Evolutionary conservation across 2,329 filamentous ascomycete species (phyloP), one percentile per base, ranked within the genome.

Genomic region (Colletotrichum echinochloae): DNA sequence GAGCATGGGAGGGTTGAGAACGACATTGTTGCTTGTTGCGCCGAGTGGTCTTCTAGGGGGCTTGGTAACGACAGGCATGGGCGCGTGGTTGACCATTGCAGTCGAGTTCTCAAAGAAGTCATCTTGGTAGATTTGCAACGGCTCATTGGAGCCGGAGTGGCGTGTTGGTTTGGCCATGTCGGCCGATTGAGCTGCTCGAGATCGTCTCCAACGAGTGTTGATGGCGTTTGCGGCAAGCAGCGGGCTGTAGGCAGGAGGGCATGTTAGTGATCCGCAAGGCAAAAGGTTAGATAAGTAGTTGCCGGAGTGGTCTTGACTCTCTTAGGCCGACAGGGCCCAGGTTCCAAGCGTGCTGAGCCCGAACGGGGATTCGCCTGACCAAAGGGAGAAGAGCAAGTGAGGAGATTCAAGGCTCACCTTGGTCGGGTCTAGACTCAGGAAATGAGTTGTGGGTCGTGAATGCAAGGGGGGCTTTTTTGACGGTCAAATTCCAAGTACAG

Each of bases 1-100:
- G 70, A 85, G 79, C 74, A 84, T 80, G 73, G 88, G 85, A 30
- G 92, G 91, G 74, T 92, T 90, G 75, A 95, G 86, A 66, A 91
- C 82, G 75, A 91, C 86, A 80, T 92, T 92, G 80, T 86, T 84
- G 81, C 86, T 87, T 75, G 86, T 81, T 73, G 77, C 83, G 74
- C 83, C 81, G 14, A 88, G 80, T 35, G 86, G 83, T 56, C 85
- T 83, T 63, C 85, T 83, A 41, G 82, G 78, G 33, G 83, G 82
- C 71, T 84, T 87, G 60, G 82, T 77, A 60, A 84, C 80, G 55
- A 84, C 81, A 39, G 86, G 86, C 86, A 89, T 89, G 46, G 86
- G 86, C 52, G 86, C 86, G 75, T 88, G 85, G 78, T 84, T 88
- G 71, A 86, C 84, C 79, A 87, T 87, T 48, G 83, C 83, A 8